phyloP scores from a whole-genome alignment of 257 asterid genomes.

The Eustoma russellianum region DNA sequence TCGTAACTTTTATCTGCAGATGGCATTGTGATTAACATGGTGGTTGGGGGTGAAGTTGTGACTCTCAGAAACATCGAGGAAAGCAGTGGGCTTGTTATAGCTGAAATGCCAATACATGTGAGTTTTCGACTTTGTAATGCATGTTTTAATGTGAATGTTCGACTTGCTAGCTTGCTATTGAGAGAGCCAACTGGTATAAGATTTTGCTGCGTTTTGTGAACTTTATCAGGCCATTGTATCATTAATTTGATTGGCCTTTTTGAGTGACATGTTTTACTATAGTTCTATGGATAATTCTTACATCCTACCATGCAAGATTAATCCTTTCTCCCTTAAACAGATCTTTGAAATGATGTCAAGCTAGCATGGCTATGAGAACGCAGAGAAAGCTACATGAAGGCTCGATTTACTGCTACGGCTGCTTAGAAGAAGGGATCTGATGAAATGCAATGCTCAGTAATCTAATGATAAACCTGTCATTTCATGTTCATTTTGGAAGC shows the following conservation, averaged over 20 bases:
- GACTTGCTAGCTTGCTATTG: background rate
- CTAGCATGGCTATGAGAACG: conserved; percentile 16
- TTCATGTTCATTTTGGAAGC: background rate
- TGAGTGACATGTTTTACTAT: no score
- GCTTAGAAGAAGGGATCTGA: conserved; percentile 4
- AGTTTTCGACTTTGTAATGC: conserved; percentile 18
- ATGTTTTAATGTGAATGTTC: background rate
- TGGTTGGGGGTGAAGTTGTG: conserved; percentile 89
- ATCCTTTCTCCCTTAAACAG: conserved; percentile 36
- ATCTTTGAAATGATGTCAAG: conserved; percentile 75
- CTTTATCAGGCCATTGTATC: background rate
- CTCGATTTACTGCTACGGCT: background rate
- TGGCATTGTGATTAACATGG: conserved; percentile 88
- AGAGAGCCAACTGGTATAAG: background rate
- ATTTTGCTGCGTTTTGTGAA: background rate
- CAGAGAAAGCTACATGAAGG: conserved; percentile 6
- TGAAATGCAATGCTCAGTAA: background rate
- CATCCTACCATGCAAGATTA: background rate
- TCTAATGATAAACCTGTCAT: background rate
- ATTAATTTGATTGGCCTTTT: background rate
- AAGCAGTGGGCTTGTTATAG: conserved; percentile 63
- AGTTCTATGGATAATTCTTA: background rate
- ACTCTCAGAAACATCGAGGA: conserved; percentile 82
- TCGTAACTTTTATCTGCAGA: conserved; percentile 37
- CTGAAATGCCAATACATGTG: conserved; percentile 94